Evolutionary conservation across 179 eudicot species (phyloP).

Genomic region (Pouteria campechiana): DNA sequence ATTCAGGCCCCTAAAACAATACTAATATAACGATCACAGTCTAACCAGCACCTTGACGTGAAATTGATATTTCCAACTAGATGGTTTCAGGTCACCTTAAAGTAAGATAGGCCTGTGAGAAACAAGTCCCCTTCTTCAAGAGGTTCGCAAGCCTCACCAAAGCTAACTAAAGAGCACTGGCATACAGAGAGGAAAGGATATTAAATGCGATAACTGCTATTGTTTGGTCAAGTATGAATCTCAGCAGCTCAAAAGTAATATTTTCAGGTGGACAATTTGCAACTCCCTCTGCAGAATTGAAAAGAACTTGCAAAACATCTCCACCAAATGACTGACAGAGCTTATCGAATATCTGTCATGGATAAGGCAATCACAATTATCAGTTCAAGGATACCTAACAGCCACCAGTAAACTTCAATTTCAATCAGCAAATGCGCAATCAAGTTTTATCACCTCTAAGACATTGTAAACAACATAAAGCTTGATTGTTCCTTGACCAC

Average conservation of each 20-base stretch:
- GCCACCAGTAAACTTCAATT: conserved; percentile 1
- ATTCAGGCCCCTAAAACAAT: no score
- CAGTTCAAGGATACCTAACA: not conserved
- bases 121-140: no score
- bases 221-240: conserved; percentile 58
- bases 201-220: conserved; percentile 71
- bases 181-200: no score
- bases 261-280: conserved; percentile 59
- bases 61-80: no score
- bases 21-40: no score
- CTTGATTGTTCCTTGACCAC: conserved; percentile 94
- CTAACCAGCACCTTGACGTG: no score
- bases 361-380: not conserved
- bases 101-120: no score
- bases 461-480: conserved; percentile 95
- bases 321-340: conserved; percentile 92
- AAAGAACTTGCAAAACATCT: conserved; percentile 79
- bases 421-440: not conserved
- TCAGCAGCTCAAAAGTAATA: conserved; percentile 46
- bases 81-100: no score
- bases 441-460: conserved; percentile 54
- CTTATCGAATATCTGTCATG: conserved; percentile 85
- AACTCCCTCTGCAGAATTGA: conserved; percentile 77
- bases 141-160: no score
- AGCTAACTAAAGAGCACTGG: no score